Conservation (phyloP, 164 flowering plant genomes). For the Malania oleifera region DNA sequence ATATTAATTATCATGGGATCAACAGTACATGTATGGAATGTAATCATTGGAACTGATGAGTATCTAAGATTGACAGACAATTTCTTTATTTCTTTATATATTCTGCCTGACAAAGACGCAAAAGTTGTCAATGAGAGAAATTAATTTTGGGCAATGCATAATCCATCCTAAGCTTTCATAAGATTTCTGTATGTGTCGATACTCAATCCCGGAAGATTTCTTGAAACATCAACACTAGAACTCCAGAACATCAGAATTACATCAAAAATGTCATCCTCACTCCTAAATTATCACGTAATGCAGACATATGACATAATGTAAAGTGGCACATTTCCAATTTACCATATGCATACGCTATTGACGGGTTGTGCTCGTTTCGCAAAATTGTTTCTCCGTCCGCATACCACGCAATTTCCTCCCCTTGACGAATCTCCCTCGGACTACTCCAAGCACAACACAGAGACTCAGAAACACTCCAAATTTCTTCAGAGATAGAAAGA, state of each 20-base stretch:
- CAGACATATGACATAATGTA: background rate
- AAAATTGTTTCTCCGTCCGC: conserved; percentile 95
- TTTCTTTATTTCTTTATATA: too few species aligned
- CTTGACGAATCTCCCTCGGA: conserved; percentile 91
- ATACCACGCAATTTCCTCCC: conserved; percentile 97
- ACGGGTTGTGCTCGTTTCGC: conserved; percentile 74
- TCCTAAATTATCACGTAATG: background rate
- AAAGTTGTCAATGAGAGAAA: too few species aligned
- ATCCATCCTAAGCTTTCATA: too few species aligned
- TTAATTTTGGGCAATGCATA: too few species aligned
- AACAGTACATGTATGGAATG: too few species aligned
- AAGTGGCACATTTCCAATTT: conserved; percentile 12
- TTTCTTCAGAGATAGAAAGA: background rate
- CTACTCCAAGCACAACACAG: conserved; percentile 28
- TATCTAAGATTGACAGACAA: too few species aligned
- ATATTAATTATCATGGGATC: too few species aligned
- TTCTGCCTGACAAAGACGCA: too few species aligned
- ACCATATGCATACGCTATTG: conserved; percentile 95
- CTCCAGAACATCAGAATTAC: background rate
- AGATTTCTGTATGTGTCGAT: too few species aligned
- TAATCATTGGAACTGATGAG: too few species aligned
- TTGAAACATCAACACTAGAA: background rate
- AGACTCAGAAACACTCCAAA: background rate
- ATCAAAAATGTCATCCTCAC: background rate
- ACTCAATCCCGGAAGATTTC: too few species aligned